Percentiles rank a stretch among this genome's conserved stretches.
Conservation (phyloP, 495 filamentous ascomycete species). For the Eremomyces bilateralis region DNA sequence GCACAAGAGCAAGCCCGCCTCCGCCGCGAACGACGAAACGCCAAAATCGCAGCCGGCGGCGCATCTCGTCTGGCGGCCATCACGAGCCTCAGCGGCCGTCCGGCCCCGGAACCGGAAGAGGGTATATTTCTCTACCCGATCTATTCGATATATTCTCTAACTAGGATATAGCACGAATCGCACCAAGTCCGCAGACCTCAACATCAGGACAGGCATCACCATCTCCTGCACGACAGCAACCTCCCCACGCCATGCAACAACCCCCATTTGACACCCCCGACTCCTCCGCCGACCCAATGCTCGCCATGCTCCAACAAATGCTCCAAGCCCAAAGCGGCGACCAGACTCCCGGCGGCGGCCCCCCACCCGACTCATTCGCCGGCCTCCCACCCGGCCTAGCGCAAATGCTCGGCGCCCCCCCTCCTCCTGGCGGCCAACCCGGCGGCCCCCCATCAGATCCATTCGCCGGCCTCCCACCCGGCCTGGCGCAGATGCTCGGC, state of each 20-base stretch:
- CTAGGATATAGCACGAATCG: too few relatives aligned
- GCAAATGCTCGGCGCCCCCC: slow-evolving; percentile 16
- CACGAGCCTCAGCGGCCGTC: slow-evolving; percentile 49
- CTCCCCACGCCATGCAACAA: slow-evolving; percentile 6
- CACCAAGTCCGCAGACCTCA: slow-evolving; percentile 42
- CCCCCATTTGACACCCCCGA: slow-evolving; percentile 6
- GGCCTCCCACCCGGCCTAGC: slow-evolving; percentile 26
- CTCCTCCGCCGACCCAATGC: slow-evolving; percentile 32
- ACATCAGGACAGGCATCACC: slow-evolving; percentile 12
- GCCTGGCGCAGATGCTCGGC: slow-evolving; percentile 18
- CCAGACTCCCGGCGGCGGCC: slow-evolving; percentile 4
- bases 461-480: slow-evolving; percentile 8
- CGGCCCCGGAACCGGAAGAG: too few relatives aligned
- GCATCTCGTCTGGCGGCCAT: slow-evolving; percentile 65
- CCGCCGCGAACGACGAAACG: slow-evolving; percentile 74
- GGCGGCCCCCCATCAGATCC: too few relatives aligned
- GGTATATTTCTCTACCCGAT: too few relatives aligned
- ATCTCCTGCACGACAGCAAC: slow-evolving; percentile 9
- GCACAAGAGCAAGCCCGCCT: slow-evolving; percentile 53
- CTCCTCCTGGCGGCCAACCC: too few relatives aligned
- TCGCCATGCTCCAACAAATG: slow-evolving; percentile 38
- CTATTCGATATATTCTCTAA: slow-evolving; percentile 62
- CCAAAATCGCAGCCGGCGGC: slow-evolving; percentile 71
- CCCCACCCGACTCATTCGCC: slow-evolving; percentile 11
- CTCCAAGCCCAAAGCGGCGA: slow-evolving; percentile 22